phyloP scores from a whole-genome alignment of 805 yeast genomes.

The Hanseniaspora nectarophila region DNA sequence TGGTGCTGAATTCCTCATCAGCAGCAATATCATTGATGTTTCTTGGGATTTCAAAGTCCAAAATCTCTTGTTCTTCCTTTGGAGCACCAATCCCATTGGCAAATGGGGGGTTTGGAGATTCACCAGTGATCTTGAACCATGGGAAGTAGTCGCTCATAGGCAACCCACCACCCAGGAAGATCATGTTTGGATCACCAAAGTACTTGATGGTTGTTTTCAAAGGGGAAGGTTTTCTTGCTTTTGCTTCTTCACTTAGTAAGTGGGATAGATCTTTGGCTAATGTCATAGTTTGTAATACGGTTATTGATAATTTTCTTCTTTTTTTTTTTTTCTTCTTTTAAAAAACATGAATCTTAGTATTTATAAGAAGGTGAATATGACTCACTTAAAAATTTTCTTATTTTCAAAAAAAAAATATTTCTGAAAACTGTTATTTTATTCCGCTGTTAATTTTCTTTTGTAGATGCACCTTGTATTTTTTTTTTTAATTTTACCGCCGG shows the following conservation, averaged over 20 bases:
- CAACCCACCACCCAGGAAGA: slow-evolving; percentile 90
- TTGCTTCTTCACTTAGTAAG: slow-evolving; percentile 66
- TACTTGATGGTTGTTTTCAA: slow-evolving; percentile 76
- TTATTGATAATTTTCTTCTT: background rate
- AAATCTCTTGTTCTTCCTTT: slow-evolving; percentile 27
- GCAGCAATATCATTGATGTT: slow-evolving; percentile 27
- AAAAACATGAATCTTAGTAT: too few species aligned
- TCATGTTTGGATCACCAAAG: slow-evolving; percentile 58
- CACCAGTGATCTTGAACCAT: slow-evolving; percentile 60
- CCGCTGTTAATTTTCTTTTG: too few species aligned
- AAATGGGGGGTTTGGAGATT: slow-evolving; percentile 73
- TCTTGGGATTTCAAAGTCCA: slow-evolving; percentile 21
- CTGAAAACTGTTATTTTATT: too few species aligned
- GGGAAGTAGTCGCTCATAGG: slow-evolving; percentile 90
- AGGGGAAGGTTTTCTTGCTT: slow-evolving; percentile 62
- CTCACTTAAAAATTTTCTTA: too few species aligned
- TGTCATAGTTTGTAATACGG: slow-evolving; percentile 24
- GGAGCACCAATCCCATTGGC: slow-evolving; percentile 64
- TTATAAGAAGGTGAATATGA: too few species aligned
- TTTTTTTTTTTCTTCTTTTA: background rate
- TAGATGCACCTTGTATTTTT: too few species aligned
- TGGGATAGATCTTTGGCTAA: slow-evolving; percentile 63
- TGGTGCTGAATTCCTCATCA: slow-evolving; percentile 39
- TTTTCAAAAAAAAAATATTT: too few species aligned
- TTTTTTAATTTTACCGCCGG: too few species aligned